Conservation (phyloP, 1,139 yeast species). For the Spathaspora jeffriesii region DNA sequence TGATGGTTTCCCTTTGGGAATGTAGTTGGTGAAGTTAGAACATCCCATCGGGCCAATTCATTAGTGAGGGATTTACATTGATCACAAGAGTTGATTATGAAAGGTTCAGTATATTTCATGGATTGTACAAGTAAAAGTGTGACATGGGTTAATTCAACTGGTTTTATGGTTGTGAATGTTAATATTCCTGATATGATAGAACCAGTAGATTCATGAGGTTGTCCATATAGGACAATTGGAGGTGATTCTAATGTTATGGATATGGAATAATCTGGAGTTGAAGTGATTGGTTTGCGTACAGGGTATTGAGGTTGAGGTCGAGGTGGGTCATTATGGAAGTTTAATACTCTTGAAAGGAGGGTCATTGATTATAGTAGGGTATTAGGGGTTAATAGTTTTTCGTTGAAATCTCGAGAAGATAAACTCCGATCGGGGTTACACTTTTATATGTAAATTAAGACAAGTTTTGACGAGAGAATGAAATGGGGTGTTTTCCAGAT, state of each 20-base stretch:
- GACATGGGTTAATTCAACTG: conserved; percentile 51
- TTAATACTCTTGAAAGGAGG: conserved; percentile 12
- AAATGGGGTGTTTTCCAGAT: too few relatives aligned
- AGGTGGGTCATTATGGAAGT: conserved; percentile 7
- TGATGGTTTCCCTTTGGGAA: conserved; percentile 73
- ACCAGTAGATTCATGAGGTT: conserved; percentile 78
- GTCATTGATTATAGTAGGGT: conserved; percentile 11
- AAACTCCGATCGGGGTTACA: too few relatives aligned
- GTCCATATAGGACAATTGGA: conserved; percentile 83
- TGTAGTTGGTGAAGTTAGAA: conserved; percentile 56
- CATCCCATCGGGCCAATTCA: conserved; percentile 88
- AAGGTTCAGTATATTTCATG: conserved; percentile 65
- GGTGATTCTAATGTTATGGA: conserved; percentile 81
- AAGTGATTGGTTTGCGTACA: background rate
- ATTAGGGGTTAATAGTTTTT: too few relatives aligned
- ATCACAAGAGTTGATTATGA: conserved; percentile 41
- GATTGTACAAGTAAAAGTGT: conserved; percentile 70
- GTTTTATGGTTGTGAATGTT: conserved; percentile 15
- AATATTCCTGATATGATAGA: conserved; percentile 81
- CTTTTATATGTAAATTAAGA: too few relatives aligned
- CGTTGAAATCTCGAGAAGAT: too few relatives aligned
- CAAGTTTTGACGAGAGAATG: too few relatives aligned
- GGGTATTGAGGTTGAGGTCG: too few relatives aligned
- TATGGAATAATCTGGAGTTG: conserved; percentile 29
- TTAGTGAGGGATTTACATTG: conserved; percentile 21